Evolutionary conservation across 2,329 filamentous ascomycete genomes (phyloP).

Genomic region (Ophiosphaerella narmari): DNA sequence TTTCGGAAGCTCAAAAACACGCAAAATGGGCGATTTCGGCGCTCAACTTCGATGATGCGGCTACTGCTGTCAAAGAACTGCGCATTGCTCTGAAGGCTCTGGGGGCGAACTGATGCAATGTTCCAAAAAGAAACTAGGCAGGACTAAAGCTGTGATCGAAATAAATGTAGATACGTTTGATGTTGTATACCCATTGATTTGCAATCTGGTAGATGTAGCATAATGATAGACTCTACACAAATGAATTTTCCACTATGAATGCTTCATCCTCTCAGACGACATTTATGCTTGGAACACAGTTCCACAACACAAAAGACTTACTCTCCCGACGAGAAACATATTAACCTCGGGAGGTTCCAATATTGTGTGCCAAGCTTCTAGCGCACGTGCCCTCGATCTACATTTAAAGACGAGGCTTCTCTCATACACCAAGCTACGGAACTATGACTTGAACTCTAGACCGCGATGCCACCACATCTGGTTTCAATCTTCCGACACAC

Average conservation of each 20-base stretch:
- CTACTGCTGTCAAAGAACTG: constrained; percentile 85
- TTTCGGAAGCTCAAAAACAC: constrained; percentile 87
- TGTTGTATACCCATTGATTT: constrained; percentile 5
- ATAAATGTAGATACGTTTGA: not conserved
- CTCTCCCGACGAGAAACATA: too few relatives aligned
- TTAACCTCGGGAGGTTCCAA: too few relatives aligned
- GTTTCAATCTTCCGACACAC: not conserved
- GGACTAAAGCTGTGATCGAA: not conserved
- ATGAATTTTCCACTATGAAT: too few relatives aligned
- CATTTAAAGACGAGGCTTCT: constrained; percentile 7
- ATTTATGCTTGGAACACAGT: too few relatives aligned
- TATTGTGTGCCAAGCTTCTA: constrained; percentile 14
- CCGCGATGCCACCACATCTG: constrained; percentile 11
- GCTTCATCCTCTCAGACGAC: too few relatives aligned
- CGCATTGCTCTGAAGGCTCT: constrained; percentile 72
- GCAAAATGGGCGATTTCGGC: constrained; percentile 97
- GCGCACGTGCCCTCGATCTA: constrained; percentile 15
- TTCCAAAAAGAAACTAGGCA: constrained; percentile 2
- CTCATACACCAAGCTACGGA: constrained; percentile 8
- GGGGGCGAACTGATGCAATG: constrained; percentile 59
- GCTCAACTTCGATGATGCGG: constrained; percentile 92
- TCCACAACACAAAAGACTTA: too few relatives aligned
- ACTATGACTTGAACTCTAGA: constrained; percentile 1
- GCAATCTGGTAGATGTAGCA: not conserved
- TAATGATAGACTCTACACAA: not conserved